A percentile compares a stretch with the other conserved stretches of the same genome.
phyloP scores from a whole-genome alignment of 352 stramenopile species.

The Pythium brachiatum region DNA sequence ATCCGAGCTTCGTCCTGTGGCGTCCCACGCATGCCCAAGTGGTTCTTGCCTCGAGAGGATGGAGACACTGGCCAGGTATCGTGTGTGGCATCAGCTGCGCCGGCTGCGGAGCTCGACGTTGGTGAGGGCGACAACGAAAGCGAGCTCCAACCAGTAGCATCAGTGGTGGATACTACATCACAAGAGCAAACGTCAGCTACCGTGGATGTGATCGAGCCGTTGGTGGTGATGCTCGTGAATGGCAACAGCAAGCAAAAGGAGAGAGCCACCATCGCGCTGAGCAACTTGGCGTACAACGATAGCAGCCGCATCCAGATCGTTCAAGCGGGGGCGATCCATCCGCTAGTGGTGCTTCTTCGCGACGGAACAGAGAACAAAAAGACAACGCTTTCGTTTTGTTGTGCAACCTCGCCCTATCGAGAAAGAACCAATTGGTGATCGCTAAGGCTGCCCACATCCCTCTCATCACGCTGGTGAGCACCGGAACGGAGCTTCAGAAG shows the following conservation, averaged over 20 bases:
- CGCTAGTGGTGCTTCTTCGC: background rate
- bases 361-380: background rate
- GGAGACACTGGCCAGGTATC: background rate
- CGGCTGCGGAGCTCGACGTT: background rate
- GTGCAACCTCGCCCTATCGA: background rate
- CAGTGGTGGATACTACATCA: background rate
- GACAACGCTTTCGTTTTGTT: background rate
- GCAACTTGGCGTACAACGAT: background rate
- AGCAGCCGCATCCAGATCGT: background rate
- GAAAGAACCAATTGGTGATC: background rate
- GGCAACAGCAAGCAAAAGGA: background rate
- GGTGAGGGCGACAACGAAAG: background rate
- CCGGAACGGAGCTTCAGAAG: background rate
- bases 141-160: background rate
- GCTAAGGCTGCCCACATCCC: background rate
- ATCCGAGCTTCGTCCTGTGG: conserved; percentile 13
- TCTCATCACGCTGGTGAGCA: background rate
- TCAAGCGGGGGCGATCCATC: background rate
- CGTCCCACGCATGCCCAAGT: conserved; percentile 18
- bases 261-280: background rate
- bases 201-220: background rate
- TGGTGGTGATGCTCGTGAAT: background rate
- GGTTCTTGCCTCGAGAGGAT: conserved; percentile 15
- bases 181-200: background rate
- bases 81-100: background rate